Evolutionary conservation across 1,284 basidiomycete species (phyloP).

Genomic region (Austroboletus rostrupii): DNA sequence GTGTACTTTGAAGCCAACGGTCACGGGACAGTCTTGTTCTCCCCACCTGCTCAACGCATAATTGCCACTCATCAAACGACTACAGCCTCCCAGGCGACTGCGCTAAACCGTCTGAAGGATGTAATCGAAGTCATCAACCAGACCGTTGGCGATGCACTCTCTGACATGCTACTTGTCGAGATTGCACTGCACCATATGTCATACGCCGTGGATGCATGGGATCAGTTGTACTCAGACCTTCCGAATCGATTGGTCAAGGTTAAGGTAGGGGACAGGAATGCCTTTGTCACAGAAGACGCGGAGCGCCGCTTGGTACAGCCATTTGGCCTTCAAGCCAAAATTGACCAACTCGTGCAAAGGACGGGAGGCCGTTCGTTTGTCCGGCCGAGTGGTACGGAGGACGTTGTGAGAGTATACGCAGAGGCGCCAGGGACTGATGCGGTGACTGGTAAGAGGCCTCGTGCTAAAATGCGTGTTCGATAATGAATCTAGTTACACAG

Average conservation of each 20-base stretch:
- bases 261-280: conserved; percentile 77
- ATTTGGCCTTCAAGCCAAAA: conserved; percentile 76
- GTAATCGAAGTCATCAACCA: conserved; percentile 92
- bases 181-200: conserved; percentile 85
- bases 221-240: conserved; percentile 89
- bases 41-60: conserved; percentile 60
- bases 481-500: conserved; percentile 35
- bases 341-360: conserved; percentile 85
- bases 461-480: neutral
- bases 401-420: conserved; percentile 97
- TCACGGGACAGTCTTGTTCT: conserved; percentile 97
- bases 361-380: conserved; percentile 91
- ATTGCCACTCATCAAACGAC: conserved; percentile 66
- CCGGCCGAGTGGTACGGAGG: conserved; percentile 95
- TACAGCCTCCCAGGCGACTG: conserved; percentile 77
- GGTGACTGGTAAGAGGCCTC: conserved; percentile 69
- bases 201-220: conserved; percentile 88
- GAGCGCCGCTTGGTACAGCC: conserved; percentile 87
- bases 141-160: conserved; percentile 96
- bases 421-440: conserved; percentile 77
- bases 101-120: conserved; percentile 72
- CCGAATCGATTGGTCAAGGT: conserved; percentile 98
- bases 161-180: conserved; percentile 95
- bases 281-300: conserved; percentile 92
- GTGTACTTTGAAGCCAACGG: conserved; percentile 99